Base-by-base conservation (phyloP, 176 grass and related monocot genomes). In the Otatea glauca region DNA sequence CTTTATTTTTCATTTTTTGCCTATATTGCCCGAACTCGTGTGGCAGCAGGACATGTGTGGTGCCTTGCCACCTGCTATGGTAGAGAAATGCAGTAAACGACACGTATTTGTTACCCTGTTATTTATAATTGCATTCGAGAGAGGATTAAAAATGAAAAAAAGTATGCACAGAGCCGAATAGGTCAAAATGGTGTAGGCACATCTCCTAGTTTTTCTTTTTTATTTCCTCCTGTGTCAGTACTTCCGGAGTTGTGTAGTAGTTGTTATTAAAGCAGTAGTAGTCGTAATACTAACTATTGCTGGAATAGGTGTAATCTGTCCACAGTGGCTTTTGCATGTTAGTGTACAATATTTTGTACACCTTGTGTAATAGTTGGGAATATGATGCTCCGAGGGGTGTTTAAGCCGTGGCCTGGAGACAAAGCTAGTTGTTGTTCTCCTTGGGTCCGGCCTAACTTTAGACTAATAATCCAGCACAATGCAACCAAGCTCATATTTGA, bases 281-380 rank as follows among this genome's bases (percentile, higher is more conserved):
- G 62, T 16, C 37, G 77, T 39, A 68, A 38, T 80, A 60, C 78
- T 21, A 60, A 50, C n/a, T 76, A 69, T 47, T 82, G 79, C 24
- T 76, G 72, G 79, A 70, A 88, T 42, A 48, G 86, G 86, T 82
- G 78, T 82, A 66, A 75, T 66, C 70, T 47, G 70, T 85, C 14
- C 18, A 5, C 11, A 2, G 62, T 88, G 25, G 72, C 79, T 34
- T 83, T 88, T 50, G 53, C 86, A 69, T 77, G 63, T 88, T 70
- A 72, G 41, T 50, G 79, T 82, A 82, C 86, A 29, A 29, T 29
- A 29, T 29, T 29, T 29, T 88, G 76, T 63, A 76, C 72, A 82
- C 58, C 29, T 70, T 50, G 72, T 12, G 79, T 58, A 87, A 78
- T 50, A 69, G 85, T 61, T 87, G 86, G 50, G 71, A 59, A 68